Evolutionary conservation across 768 basidiomycete species (phyloP).

Genomic region (Suillus americanus): DNA sequence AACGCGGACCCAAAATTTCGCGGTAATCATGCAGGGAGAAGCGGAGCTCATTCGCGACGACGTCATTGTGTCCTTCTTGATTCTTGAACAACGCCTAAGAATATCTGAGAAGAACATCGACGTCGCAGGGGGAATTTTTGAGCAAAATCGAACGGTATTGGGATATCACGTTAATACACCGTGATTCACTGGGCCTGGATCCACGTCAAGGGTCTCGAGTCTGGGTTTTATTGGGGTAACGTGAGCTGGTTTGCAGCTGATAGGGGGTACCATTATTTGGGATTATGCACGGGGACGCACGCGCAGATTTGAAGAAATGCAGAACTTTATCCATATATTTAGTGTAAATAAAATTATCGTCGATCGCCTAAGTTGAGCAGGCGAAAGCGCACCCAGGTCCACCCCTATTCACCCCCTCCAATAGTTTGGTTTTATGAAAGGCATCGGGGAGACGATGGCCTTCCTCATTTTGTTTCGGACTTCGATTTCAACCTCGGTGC

Average conservation of each 20-base stretch:
- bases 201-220: neutral
- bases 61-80: slow-evolving; percentile 13
- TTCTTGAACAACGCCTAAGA: slow-evolving; percentile 17
- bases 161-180: slow-evolving; percentile 4
- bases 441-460: slow-evolving; percentile 79
- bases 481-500: slow-evolving; percentile 80
- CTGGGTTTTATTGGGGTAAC: neutral
- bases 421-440: slow-evolving; percentile 83
- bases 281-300: neutral
- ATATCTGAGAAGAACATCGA: slow-evolving; percentile 11
- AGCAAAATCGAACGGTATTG: slow-evolving; percentile 11
- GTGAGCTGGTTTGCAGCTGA: neutral
- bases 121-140: slow-evolving; percentile 15
- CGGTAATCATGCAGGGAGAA: slow-evolving; percentile 11
- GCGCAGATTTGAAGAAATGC: neutral
- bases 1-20: slow-evolving; percentile 8
- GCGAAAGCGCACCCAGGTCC: neutral
- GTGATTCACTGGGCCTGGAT: neutral
- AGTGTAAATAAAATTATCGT: neutral
- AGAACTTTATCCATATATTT: neutral
- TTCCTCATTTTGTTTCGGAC: slow-evolving; percentile 79
- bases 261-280: neutral
- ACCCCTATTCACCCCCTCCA: slow-evolving; percentile 52
- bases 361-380: slow-evolving; percentile 5
- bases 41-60: slow-evolving; percentile 15